These are phyloP conservation scores for Claviceps sp. DNA, from an alignment of 2,329 filamentous ascomycete genomes.

Conservation along the genomic window DNA sequence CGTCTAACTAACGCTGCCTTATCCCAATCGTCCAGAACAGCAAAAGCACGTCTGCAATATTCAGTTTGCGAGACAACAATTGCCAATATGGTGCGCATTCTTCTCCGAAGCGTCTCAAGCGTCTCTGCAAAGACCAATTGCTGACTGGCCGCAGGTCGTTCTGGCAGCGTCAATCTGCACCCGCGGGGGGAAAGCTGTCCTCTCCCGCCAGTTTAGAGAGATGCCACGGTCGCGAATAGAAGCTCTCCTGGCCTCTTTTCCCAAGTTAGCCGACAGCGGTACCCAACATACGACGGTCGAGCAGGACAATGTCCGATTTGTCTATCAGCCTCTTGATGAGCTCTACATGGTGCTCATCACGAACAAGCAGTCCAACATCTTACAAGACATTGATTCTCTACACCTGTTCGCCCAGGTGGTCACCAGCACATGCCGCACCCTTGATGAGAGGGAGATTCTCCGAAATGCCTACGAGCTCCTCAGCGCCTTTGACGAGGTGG, in stretches of 20 bases:
- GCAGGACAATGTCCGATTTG: slow-evolving; percentile 98
- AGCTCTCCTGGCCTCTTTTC: slow-evolving; percentile 90
- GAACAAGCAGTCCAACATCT: slow-evolving; percentile 97
- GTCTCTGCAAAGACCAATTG: not conserved
- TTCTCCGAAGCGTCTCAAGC: not conserved
- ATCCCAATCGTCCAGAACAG: not conserved
- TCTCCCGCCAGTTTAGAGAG: slow-evolving; percentile 94
- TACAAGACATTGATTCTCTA: slow-evolving; percentile 96
- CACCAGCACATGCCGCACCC: slow-evolving; percentile 84
- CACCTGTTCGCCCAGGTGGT: slow-evolving; percentile 97
- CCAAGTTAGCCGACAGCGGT: slow-evolving; percentile 88
- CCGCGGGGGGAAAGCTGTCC: slow-evolving; percentile 91
- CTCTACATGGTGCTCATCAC: slow-evolving; percentile 99
- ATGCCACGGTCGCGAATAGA: slow-evolving; percentile 96
- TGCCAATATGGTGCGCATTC: slow-evolving; percentile 25
- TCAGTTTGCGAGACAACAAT: slow-evolving; percentile 8
- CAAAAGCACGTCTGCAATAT: not conserved
- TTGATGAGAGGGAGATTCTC: slow-evolving; percentile 91
- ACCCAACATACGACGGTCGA: slow-evolving; percentile 98
- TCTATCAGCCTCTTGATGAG: slow-evolving; percentile 97
- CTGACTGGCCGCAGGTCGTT: slow-evolving; percentile 55
- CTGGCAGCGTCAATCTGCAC: slow-evolving; percentile 98
- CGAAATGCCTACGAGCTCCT: slow-evolving; percentile 93
- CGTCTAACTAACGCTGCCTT: not conserved
- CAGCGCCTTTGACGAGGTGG: slow-evolving; percentile 92